Evolutionary conservation across 495 filamentous ascomycete species (phyloP).

Genomic region (Elasticomyces elasticus): DNA sequence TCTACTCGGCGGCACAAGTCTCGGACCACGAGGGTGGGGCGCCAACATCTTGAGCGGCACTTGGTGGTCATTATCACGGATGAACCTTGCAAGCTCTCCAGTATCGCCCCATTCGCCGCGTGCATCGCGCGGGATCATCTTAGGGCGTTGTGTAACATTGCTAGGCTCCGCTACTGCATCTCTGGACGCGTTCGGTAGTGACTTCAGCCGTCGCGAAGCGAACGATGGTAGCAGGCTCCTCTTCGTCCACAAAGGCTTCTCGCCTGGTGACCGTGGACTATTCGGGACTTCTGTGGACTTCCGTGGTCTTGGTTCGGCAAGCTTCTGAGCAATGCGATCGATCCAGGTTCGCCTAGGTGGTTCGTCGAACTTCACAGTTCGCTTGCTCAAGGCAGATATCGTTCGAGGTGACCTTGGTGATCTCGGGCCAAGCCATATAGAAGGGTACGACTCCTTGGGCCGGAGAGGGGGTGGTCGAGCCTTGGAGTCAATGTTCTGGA

Average conservation of each 20-base stretch:
- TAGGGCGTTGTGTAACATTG: neutral
- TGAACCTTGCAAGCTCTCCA: neutral
- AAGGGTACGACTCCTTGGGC: neutral
- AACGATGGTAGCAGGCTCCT: neutral
- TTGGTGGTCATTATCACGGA: neutral
- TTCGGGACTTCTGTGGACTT: neutral
- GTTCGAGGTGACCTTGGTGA: neutral
- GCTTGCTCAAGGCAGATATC: neutral
- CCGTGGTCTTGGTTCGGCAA: neutral
- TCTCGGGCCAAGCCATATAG: neutral
- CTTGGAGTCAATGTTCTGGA: neutral
- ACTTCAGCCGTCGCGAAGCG: neutral
- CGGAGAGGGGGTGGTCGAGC: neutral
- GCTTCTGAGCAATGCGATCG: neutral
- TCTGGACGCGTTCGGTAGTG: neutral
- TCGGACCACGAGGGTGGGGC: neutral
- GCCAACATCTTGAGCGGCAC: neutral
- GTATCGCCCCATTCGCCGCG: neutral
- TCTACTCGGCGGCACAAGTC: neutral
- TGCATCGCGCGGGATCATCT: neutral
- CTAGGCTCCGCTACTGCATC: too few relatives aligned
- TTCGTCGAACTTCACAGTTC: neutral
- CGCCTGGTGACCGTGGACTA: neutral
- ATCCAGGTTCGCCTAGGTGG: neutral
- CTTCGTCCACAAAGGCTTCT: neutral